Percentiles rank a stretch among this genome's conserved stretches.
These are phyloP conservation scores for Teratosphaeria epicoccoides DNA, from an alignment of 2,329 filamentous ascomycete species.

Conservation along the genomic window DNA sequence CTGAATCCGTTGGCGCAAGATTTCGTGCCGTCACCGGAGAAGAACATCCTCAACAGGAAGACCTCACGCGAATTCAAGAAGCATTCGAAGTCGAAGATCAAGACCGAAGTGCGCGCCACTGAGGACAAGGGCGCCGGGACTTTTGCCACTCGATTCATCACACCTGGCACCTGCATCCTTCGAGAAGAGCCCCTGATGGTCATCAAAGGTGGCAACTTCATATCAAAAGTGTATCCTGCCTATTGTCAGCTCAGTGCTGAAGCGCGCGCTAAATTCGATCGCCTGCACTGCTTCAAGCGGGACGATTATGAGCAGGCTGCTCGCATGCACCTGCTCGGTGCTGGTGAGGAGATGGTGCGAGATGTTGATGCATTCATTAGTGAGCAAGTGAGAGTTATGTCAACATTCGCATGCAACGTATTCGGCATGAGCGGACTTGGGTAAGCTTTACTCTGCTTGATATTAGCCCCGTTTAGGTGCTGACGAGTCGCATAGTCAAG, in stretches of 20 bases:
- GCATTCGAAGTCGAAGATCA: constrained; percentile 3
- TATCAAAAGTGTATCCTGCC: neutral
- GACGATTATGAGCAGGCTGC: constrained; percentile 12
- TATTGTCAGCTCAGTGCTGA: constrained; percentile 12
- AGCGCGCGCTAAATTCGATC: constrained; percentile 12
- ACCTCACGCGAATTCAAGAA: neutral
- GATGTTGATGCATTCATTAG: constrained; percentile 7
- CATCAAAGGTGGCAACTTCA: constrained; percentile 1
- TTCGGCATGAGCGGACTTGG: constrained; percentile 8
- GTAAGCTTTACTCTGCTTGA: neutral
- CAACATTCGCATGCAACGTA: constrained; percentile 18
- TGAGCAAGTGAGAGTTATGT: constrained; percentile 15
- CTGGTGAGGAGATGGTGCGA: neutral
- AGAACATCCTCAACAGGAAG: neutral
- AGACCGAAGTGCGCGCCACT: constrained; percentile 8
- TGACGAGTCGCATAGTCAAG: constrained; percentile 3
- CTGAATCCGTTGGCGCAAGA: neutral
- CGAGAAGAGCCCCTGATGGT: constrained; percentile 14
- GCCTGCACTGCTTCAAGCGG: constrained; percentile 10
- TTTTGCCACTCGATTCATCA: constrained; percentile 14
- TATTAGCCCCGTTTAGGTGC: neutral
- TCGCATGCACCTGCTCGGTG: constrained; percentile 7
- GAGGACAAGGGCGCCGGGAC: constrained; percentile 16
- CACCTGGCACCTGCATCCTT: constrained; percentile 17
- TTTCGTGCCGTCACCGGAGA: neutral